Base-by-base conservation (phyloP, 2,329 filamentous ascomycete genomes). In the Colletotrichum costaricense region DNA sequence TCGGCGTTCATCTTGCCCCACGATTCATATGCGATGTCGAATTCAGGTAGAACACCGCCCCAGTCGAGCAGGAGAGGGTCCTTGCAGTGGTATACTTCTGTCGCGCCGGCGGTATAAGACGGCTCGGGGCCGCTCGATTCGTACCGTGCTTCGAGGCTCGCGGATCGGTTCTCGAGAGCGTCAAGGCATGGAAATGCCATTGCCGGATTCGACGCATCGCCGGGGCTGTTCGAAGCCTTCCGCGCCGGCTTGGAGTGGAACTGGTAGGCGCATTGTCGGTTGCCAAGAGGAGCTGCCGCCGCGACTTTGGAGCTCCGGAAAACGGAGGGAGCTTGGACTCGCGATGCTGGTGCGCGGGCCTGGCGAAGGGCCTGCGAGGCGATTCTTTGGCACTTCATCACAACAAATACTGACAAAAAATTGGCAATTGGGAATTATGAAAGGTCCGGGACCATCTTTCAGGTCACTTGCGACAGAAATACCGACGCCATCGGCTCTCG, bases 181-280 rank as follows among this genome's bases (percentile, higher is more conserved):
- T 98, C 95, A 58, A 98, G 92, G 80, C 95, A 98, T 3, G 95
- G 95, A 78, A 98, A 98, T 0, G 93, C 92, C 88, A 97, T 93
- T 76, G 95, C 93, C 4, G 95, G 94, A 80, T 97, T 97, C 4
- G 93, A 94, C 2, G 90, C 88, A 58, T 76, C 78, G 38, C 80
- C 81, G 22, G 82, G 80, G 54, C 75, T 71, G 35, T 57, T 72
- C 1, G 73, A 68, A 2, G 66, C 74, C 35, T 75, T 73, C 14
- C 55, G 62, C 49, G 72, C 63, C 26, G 73, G 63, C 59, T 73
- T 75, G 30, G 74, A 75, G 63, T 69, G 70, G 42, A 75, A 75
- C 26, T 9, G 28, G 67, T 73, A 58, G 19, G 69, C 24, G n/a
- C 42, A 62, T 49, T 71, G 72, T 49, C 35, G 68, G 54, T 11